Percentiles rank a stretch among this genome's conserved stretches.
Conservation (phyloP, 164 flowering plant genomes). For the Chloranthus sessilifolius region DNA sequence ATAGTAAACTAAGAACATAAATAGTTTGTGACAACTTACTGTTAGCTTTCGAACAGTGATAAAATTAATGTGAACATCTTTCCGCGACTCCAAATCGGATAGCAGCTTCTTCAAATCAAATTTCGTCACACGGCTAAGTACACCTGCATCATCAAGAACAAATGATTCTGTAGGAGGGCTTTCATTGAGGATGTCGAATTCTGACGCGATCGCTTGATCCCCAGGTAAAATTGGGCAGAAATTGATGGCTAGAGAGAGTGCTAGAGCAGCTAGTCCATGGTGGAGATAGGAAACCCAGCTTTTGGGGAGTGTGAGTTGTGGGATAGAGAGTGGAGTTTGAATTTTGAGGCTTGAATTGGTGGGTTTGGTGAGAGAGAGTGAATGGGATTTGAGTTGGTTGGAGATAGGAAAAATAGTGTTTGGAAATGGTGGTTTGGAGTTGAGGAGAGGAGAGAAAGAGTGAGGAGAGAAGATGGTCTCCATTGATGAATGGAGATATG, state of each 20-base stretch:
- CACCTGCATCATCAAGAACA: conserved; percentile 92
- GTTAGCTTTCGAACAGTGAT: conserved; percentile 92
- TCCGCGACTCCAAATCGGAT: conserved; percentile 83
- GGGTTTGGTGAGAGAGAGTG: conserved; percentile 29
- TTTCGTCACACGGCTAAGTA: conserved; percentile 80
- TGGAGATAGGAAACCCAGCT: conserved; percentile 57
- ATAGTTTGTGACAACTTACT: conserved; percentile 36
- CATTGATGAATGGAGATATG: too few species aligned
- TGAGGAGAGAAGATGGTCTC: conserved; percentile 80
- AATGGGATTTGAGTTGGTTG: conserved; percentile 30
- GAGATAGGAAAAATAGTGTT: conserved; percentile 13
- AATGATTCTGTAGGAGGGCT: conserved; percentile 79
- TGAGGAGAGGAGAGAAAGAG: conserved; percentile 50
- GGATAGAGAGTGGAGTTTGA: not conserved
- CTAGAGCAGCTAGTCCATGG: conserved; percentile 81
- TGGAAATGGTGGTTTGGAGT: conserved; percentile 22
- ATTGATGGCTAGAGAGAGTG: conserved; percentile 71
- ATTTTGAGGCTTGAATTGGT: conserved; percentile 31
- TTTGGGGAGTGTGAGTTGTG: conserved; percentile 17
- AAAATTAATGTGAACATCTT: conserved; percentile 68
- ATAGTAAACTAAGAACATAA: not conserved
- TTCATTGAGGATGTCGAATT: conserved; percentile 78
- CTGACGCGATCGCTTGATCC: conserved; percentile 62
- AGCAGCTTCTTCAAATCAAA: conserved; percentile 76
- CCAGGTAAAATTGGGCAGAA: conserved; percentile 41